Base-by-base conservation (phyloP, 768 basidiomycete genomes). In the Leccinum incarnatum region DNA sequence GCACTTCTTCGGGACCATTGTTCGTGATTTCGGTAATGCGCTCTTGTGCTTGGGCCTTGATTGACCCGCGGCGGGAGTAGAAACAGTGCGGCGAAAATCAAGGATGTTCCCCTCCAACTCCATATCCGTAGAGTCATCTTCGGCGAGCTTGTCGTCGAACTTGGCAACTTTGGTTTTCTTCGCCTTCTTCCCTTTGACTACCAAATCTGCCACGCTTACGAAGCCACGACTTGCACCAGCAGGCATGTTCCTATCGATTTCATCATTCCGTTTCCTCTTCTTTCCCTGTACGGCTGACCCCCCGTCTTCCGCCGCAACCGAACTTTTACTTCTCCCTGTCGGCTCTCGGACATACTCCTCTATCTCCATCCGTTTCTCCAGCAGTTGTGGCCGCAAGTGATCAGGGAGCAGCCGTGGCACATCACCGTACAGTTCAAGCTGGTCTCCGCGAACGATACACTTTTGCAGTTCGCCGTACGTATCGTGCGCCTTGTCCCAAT, bases 401-500 rank as follows among this genome's bases (percentile, higher is more conserved):
- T 81, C 83, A 0, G 96, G 95, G 3, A 98, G 76, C 11, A 99
- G 77, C 0, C 93, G 89, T 58, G 87, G 84, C 53, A 96, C 91
- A 70, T 99, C 97, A n/a, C 81, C 86, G 66, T 94, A 99, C 10
- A 98, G 81, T 71, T 98, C 95, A 32, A 97, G 84, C 61, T 89
- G 81, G 55, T 91, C 87, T 25, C 94, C 94, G 55, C 87, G 85
- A 51, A 87, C 81, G 69, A 99, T 97, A 45, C 87, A 82, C 65
- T 84, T 87, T 70, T 98, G 96, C 2, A 98, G 91, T 65, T 92
- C 87, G 61, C 86, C 83, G 74, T 99, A 96, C 2, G 84, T 85
- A 45, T 82, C 85, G 65, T 93, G 86, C 0, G 97, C 95, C 63
- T 88, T 90, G 54, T 91, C 88, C 79, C 95, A 91, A 66, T 97